phyloP scores from a whole-genome alignment of 805 yeast genomes.

The Lipomyces sp. region DNA sequence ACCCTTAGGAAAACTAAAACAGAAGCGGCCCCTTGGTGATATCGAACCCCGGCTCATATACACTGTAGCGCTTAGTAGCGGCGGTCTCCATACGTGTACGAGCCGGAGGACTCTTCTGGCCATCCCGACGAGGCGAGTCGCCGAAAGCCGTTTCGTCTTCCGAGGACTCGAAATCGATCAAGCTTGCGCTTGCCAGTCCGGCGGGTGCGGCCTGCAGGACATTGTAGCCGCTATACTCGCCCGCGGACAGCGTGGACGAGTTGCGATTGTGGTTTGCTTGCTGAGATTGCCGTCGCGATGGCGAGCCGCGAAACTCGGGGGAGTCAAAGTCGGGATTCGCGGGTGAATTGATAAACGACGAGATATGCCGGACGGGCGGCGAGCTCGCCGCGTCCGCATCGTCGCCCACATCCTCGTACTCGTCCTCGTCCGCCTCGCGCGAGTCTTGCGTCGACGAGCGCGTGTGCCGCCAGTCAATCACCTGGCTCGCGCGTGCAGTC shows the following conservation, averaged over 20 bases:
- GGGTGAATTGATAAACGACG: slow-evolving; percentile 20
- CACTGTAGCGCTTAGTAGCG: slow-evolving; percentile 14
- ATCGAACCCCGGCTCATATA: slow-evolving; percentile 15
- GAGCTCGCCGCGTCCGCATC: slow-evolving; percentile 6
- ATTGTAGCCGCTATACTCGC: slow-evolving; percentile 22
- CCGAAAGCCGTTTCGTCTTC: slow-evolving; percentile 12
- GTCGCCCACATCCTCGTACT: slow-evolving; percentile 11
- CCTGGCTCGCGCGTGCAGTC: neutral
- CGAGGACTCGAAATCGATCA: slow-evolving; percentile 25
- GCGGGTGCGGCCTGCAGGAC: slow-evolving; percentile 16
- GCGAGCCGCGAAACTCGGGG: slow-evolving; percentile 24
- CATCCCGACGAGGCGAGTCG: too few species aligned
- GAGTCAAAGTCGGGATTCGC: slow-evolving; percentile 3
- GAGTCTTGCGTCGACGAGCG: slow-evolving; percentile 18
- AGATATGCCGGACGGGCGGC: slow-evolving; percentile 21
- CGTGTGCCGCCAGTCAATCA: slow-evolving; percentile 11
- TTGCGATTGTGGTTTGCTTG: neutral
- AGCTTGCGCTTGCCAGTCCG: slow-evolving; percentile 12
- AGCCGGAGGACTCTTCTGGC: neutral
- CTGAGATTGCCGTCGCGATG: slow-evolving; percentile 1
- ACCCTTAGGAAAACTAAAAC: too few species aligned
- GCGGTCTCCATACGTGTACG: neutral
- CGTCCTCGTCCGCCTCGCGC: slow-evolving; percentile 15
- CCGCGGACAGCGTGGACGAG: neutral
- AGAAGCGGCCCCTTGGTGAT: too few species aligned